Conservation (phyloP, 2,329 filamentous ascomycete species). For the Neonectria faginata region DNA sequence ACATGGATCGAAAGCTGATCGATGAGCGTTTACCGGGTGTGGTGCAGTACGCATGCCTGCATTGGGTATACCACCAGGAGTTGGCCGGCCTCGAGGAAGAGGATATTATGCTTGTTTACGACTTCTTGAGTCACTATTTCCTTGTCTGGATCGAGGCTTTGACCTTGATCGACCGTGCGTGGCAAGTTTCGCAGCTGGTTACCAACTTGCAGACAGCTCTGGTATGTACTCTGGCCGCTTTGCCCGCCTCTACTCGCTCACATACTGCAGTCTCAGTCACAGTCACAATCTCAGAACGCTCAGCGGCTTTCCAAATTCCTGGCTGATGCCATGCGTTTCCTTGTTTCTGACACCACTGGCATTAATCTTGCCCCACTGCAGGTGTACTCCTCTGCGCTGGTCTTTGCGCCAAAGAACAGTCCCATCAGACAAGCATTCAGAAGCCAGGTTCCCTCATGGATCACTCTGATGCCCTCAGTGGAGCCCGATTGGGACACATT, state of each 20-base stretch:
- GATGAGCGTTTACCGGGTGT: background rate
- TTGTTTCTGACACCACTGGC: background rate
- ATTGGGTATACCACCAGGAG: conserved; percentile 2
- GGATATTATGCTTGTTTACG: background rate
- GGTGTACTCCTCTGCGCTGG: conserved; percentile 15
- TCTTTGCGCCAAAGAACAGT: conserved; percentile 6
- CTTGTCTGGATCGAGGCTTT: conserved; percentile 8
- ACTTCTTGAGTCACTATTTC: conserved; percentile 2
- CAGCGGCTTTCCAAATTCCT: background rate
- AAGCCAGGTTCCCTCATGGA: conserved; percentile 4
- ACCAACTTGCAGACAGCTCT: background rate
- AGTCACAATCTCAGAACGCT: background rate
- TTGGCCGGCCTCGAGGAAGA: too few relatives aligned
- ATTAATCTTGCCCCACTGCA: conserved; percentile 12
- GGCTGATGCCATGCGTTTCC: background rate
- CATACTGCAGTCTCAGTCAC: too few relatives aligned
- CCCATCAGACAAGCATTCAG: background rate
- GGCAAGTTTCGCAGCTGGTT: background rate
- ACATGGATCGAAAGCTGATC: background rate
- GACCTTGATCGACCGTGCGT: background rate
- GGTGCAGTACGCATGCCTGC: conserved; percentile 2
- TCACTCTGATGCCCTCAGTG: background rate
- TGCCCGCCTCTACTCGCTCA: too few relatives aligned
- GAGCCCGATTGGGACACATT: conserved; percentile 9
- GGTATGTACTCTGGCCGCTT: too few relatives aligned